Evolutionary conservation across 2,329 filamentous ascomycete genomes (phyloP).

Genomic region (Cytospora leucostoma): DNA sequence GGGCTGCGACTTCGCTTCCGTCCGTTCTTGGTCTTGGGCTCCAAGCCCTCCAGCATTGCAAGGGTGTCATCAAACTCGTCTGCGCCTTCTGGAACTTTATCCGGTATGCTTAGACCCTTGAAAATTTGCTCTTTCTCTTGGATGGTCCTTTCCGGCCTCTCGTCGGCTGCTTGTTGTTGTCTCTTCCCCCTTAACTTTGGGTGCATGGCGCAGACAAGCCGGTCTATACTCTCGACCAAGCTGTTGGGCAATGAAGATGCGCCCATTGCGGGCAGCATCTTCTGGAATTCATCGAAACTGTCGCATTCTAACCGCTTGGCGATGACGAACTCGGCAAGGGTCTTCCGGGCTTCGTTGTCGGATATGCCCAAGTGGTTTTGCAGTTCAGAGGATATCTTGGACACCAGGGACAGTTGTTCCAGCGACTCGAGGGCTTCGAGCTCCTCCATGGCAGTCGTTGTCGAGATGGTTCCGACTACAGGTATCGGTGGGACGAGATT

Average conservation of each 20-base stretch:
- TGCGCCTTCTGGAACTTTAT: constrained; percentile 57
- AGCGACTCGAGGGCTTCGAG: constrained; percentile 84
- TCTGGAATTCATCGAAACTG: constrained; percentile 72
- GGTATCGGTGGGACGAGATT: not conserved
- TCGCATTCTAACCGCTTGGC: constrained; percentile 79
- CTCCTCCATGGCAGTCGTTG: constrained; percentile 71
- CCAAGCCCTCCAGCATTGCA: constrained; percentile 84
- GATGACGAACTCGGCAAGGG: constrained; percentile 94
- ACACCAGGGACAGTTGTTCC: constrained; percentile 90
- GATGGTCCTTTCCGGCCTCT: constrained; percentile 46
- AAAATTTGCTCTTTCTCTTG: constrained; percentile 86
- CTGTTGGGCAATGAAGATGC: constrained; percentile 81
- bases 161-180: constrained; percentile 41
- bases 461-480: not conserved
- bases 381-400: constrained; percentile 90
- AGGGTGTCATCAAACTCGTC: constrained; percentile 91
- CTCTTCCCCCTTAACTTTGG: constrained; percentile 75
- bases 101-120: constrained; percentile 82
- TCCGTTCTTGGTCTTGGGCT: constrained; percentile 58
- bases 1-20: constrained; percentile 43
- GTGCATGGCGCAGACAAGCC: constrained; percentile 85
- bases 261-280: constrained; percentile 71
- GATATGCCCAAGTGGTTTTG: constrained; percentile 90
- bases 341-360: constrained; percentile 66
- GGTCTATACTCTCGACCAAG: constrained; percentile 87